phyloP scores from a whole-genome alignment of 2,329 filamentous ascomycete genomes.

The Ceratocystiopsis sp. region DNA sequence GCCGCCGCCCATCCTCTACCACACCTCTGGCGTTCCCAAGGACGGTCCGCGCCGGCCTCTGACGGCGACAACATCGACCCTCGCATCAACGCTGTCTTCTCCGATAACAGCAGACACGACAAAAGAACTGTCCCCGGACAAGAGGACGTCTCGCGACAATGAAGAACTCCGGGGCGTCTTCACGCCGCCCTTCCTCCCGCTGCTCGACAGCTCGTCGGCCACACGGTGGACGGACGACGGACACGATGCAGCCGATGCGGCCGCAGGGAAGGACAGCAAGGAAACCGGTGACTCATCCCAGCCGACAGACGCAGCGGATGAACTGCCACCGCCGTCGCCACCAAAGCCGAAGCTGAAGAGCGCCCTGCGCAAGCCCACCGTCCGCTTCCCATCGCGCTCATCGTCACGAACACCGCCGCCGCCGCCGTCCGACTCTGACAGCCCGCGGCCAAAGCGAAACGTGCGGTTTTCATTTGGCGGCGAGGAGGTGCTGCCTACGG shows the following conservation, averaged over 20 bases:
- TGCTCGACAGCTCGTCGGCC: slow-evolving; percentile 31
- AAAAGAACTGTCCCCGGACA: too few relatives aligned
- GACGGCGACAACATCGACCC: background rate
- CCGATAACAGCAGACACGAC: slow-evolving; percentile 6
- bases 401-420: background rate
- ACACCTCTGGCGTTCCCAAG: slow-evolving; percentile 20
- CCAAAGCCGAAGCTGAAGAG: slow-evolving; percentile 27
- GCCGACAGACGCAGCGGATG: background rate
- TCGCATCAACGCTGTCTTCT: background rate
- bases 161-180: slow-evolving; percentile 48
- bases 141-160: slow-evolving; percentile 24
- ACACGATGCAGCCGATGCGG: background rate
- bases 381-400: slow-evolving; percentile 19
- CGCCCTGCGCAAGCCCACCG: slow-evolving; percentile 28
- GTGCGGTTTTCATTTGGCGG: slow-evolving; percentile 47
- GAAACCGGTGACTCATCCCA: too few relatives aligned
- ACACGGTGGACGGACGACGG: slow-evolving; percentile 7
- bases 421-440: background rate
- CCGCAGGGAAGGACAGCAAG: background rate
- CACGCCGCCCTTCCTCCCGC: slow-evolving; percentile 43
- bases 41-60: slow-evolving; percentile 15
- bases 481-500: slow-evolving; percentile 41
- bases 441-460: slow-evolving; percentile 28
- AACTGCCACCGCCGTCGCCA: slow-evolving; percentile 2
- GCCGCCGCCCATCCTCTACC: slow-evolving; percentile 23